Conservation (phyloP, 2,329 filamentous ascomycete species). For the Fusarium sp. region DNA sequence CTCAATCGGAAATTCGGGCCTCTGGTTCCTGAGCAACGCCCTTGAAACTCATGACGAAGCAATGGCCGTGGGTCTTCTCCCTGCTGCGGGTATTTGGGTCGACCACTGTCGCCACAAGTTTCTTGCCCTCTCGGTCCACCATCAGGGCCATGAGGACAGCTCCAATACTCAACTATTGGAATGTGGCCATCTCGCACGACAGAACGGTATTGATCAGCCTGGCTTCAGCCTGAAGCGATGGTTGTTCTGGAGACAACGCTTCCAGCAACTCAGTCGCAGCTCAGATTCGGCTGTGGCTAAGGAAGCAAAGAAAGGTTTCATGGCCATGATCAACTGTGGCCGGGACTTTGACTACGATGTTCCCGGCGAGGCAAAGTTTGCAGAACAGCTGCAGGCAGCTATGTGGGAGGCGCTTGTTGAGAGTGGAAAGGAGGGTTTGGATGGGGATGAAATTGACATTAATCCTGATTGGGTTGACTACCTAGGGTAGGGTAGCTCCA, state of each 20-base stretch:
- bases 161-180: fast-evolving
- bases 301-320: not conserved
- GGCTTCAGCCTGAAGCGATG: slow-evolving; percentile 4
- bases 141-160: not conserved
- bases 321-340: slow-evolving; percentile 3
- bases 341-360: not conserved
- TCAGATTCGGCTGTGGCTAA: not conserved
- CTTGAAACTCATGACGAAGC: slow-evolving; percentile 3
- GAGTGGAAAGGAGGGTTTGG: not conserved
- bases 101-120: not conserved
- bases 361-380: not conserved
- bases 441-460: not conserved
- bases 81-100: slow-evolving; percentile 11
- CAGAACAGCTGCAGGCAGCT: not conserved
- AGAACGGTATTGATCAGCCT: not conserved
- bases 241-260: slow-evolving; percentile 9
- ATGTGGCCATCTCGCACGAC: not conserved
- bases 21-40: slow-evolving; percentile 16
- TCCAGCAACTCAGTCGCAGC: not conserved
- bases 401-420: slow-evolving; percentile 2
- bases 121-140: not conserved
- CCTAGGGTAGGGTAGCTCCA: too few relatives aligned
- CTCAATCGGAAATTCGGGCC: not conserved
- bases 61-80: not conserved
- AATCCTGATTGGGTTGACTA: not conserved